phyloP scores from a whole-genome alignment of 2,329 filamentous ascomycete genomes.

The Fusarium kyushuense region DNA sequence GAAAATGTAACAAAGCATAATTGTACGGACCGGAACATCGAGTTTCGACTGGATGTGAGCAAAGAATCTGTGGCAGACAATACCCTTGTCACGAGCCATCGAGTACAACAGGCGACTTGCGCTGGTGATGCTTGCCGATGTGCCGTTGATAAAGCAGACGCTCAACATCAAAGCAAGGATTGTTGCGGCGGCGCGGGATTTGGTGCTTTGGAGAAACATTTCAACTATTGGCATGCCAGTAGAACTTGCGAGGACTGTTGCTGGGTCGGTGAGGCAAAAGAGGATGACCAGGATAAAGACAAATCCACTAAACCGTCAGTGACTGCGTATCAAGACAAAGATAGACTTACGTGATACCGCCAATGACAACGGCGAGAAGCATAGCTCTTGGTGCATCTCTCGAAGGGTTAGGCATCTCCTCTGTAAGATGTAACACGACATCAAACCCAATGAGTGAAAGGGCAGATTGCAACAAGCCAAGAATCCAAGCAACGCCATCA shows the following conservation, averaged over 20 bases:
- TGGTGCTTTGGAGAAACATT: conserved; percentile 58
- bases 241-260: conserved; percentile 51
- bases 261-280: conserved; percentile 56
- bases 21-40: conserved; percentile 27
- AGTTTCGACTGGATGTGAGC: conserved; percentile 25
- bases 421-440: conserved; percentile 59
- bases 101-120: conserved; percentile 58
- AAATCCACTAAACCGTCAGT: conserved; percentile 45
- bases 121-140: conserved; percentile 54
- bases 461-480: conserved; percentile 58
- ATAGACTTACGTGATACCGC: conserved; percentile 55
- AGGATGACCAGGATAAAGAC: conserved; percentile 57
- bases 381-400: conserved; percentile 58
- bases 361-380: conserved; percentile 57
- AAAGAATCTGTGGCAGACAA: conserved; percentile 28
- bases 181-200: conserved; percentile 54
- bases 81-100: conserved; percentile 41
- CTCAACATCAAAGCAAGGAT: conserved; percentile 55
- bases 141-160: conserved; percentile 61
- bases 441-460: conserved; percentile 58
- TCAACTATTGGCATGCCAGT: conserved; percentile 62
- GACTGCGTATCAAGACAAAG: fast-evolving
- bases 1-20: conserved; percentile 29
- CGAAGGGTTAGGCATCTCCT: conserved; percentile 59
- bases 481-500: conserved; percentile 61